Base-by-base conservation (phyloP, 768 basidiomycete genomes). In the Hebeloma cylindrosporum region DNA sequence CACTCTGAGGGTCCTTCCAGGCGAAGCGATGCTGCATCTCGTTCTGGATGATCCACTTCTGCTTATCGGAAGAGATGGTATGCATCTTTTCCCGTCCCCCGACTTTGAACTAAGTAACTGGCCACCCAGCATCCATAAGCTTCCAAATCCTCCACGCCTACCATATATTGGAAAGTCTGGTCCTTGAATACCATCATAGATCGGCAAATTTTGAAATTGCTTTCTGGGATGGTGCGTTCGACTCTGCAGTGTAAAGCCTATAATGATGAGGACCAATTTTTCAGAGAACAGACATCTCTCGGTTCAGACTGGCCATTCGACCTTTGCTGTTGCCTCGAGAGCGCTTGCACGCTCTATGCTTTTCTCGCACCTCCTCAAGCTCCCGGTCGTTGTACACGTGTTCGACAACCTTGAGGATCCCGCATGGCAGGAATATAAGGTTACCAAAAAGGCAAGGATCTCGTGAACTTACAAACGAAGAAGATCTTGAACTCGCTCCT, bases 121-220 rank as follows among this genome's bases (percentile, higher is more conserved):
- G 46, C 20, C 30, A 43, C 7, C 23, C 28, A 31, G 29, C 46
- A 81, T 82, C 77, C 22, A 60, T 62, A 0, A 75, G 74, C 27
- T 83, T 83, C 49, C 85, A 87, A 58, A 72, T 82, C 36, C 47
- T 83, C 2, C 85, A 86, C 56, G 85, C 83, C 2, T 61, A 74
- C 21, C 69, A 77, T 41, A 60, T 65, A 3, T 62, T 86, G 27
- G 84, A 87, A 53, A 61, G 64, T n/a, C 61, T 71, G 3, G 57
- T 87, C 5, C 43, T 67, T 5, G 69, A 81, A 27, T 75, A 83
- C 44, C 57, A 65, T 11, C 66, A 63, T 21, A 71, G 83, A 10
- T 69, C 67, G 4, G 77, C 77, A 0, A 69, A 71, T 23, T 83
- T 85, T 41, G 80, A 85, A 25, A 63, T 87, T 22, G 76, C 79